Evolutionary conservation across 1,284 basidiomycete species (phyloP), one percentile per base, ranked within the genome.

Genomic region (Peniophora sp.): DNA sequence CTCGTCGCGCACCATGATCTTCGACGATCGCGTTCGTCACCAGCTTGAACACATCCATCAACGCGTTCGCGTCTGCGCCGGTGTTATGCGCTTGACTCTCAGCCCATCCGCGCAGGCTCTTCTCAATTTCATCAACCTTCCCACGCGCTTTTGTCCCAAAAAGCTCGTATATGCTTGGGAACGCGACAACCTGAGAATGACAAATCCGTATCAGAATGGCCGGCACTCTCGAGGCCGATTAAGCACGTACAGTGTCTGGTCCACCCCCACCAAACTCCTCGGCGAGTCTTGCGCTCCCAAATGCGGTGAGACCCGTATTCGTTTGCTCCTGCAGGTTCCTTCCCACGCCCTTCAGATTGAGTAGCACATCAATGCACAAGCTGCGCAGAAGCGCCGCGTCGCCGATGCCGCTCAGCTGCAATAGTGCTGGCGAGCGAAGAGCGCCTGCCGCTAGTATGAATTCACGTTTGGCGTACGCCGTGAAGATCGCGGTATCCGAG

Each of bases 271-370:
- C 66, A 10, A 46, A 23, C 52, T 72, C n/a, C n/a, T 57, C 55
- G 70, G 73, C 20, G 57, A 55, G 50, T 60, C 57, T n/a, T 32
- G 27, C 27, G 12, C 12, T 32, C 2, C 58, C 58, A 23, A 56
- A 50, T 1, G 70, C 71, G 11, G 71, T 73, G 23, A 73, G 60
- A 6, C 66, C 62, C 57, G 66, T 73, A 66, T 70, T 69, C 9
- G 71, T 69, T 68, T 76, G 73, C 54, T 75, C 74, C 56, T 75
- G 73, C 17, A 77, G 63, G 57, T 76, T 77, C 55, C 61, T 66
- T 5, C 73, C 73, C 9, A 75, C 74, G 2, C 67, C 70, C 54
- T 64, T 64, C 10, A 75, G 61, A 49, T 71, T 58, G 37, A 72
- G 57, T 2, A 64, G 53, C 3, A 68, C 64, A 3, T 51, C 56